Percentiles rank a stretch among this genome's conserved stretches.
Evolutionary conservation across 805 yeast species (phyloP).

Genomic region (Candida incommunis): DNA sequence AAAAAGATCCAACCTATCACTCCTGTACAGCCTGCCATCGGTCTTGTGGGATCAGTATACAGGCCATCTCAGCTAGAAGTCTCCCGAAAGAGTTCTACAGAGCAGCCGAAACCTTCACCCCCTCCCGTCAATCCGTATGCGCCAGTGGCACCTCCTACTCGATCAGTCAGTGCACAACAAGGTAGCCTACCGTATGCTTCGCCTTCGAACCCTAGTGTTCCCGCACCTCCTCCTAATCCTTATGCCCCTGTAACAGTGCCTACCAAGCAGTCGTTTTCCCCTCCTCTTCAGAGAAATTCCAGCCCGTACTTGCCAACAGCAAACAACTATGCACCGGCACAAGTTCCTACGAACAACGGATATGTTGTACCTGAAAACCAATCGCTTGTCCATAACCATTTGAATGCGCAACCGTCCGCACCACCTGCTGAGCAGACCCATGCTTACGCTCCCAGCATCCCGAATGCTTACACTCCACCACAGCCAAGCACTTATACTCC

Average conservation of each 20-base stretch:
- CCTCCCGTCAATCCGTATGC: constrained; percentile 24
- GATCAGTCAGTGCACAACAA: too few species aligned
- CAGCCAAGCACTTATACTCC: too few species aligned
- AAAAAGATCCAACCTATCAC: constrained; percentile 12
- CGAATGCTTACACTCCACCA: too few species aligned
- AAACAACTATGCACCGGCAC: neutral
- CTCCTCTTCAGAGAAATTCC: neutral
- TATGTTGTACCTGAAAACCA: too few species aligned
- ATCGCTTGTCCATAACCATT: too few species aligned
- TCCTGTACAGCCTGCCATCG: neutral
- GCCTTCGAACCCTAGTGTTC: neutral
- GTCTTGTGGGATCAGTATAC: neutral
- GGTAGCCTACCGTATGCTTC: neutral
- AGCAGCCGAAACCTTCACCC: constrained; percentile 5
- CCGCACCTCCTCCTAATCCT: neutral
- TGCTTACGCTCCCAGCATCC: too few species aligned
- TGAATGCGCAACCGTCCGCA: too few species aligned
- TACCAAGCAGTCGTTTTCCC: neutral
- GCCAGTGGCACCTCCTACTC: constrained; percentile 2
- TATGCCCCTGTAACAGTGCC: neutral
- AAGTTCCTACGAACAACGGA: too few species aligned
- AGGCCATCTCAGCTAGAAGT: constrained; percentile 2
- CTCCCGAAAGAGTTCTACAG: constrained; percentile 6
- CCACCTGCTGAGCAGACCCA: too few species aligned
- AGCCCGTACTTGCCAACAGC: neutral